phyloP scores from a whole-genome alignment of 768 basidiomycete genomes.

The Macrocybe gigantea region DNA sequence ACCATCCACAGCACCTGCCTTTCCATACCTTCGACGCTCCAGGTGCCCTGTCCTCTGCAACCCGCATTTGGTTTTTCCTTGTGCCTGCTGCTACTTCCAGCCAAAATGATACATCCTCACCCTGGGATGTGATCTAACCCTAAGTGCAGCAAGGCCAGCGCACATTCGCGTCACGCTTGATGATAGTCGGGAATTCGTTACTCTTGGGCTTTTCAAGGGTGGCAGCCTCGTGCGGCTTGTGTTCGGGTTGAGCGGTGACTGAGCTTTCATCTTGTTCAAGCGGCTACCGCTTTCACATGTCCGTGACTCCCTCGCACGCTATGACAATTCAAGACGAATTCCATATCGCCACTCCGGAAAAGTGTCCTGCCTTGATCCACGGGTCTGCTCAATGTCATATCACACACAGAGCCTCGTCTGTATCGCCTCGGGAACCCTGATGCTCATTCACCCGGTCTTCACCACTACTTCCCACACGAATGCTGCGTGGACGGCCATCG shows the following conservation, averaged over 20 bases:
- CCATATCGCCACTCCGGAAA: conserved; percentile 50
- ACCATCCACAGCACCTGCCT: conserved; percentile 4
- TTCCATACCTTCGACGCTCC: conserved; percentile 43
- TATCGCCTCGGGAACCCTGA: conserved; percentile 48
- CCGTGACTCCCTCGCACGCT: conserved; percentile 20
- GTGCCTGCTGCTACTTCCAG: conserved; percentile 38
- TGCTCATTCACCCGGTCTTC: conserved; percentile 8
- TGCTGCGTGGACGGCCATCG: conserved; percentile 8
- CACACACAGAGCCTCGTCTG: conserved; percentile 44
- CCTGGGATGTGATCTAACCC: conserved; percentile 57
- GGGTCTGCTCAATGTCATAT: conserved; percentile 14
- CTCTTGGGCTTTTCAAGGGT: conserved; percentile 13
- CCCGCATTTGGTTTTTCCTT: conserved; percentile 20
- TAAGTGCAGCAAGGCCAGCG: conserved; percentile 36
- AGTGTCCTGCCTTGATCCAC: conserved; percentile 23
- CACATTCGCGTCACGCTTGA: conserved; percentile 23
- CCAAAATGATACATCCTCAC: conserved; percentile 35
- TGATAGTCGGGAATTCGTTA: conserved; percentile 17
- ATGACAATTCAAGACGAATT: conserved; percentile 29
- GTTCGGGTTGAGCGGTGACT: conserved; percentile 8
- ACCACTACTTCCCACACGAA: conserved; percentile 20
- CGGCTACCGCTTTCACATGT: background rate
- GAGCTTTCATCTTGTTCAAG: conserved; percentile 2
- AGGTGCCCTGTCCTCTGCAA: conserved; percentile 29
- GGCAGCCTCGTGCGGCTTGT: conserved; percentile 15